phyloP scores from a whole-genome alignment of 371 early-diverging fungal genomes.

The Mortierella sp. region DNA sequence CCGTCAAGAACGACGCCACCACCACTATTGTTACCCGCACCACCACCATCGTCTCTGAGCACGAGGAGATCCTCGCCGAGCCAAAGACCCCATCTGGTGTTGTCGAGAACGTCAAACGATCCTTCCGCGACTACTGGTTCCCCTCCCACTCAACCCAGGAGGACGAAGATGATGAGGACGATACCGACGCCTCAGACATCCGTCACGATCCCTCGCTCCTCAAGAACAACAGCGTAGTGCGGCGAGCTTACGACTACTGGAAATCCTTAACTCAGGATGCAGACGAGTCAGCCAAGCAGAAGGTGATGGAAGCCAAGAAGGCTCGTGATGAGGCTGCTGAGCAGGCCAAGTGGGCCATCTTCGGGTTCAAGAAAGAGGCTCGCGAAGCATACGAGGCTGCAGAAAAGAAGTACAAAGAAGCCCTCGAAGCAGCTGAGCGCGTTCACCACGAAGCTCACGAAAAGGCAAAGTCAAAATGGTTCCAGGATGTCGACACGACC shows the following conservation, averaged over 20 bases:
- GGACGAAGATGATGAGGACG: constrained; percentile 21
- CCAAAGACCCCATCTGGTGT: constrained; percentile 15
- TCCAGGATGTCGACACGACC: constrained; percentile 37
- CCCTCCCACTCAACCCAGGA: constrained; percentile 6
- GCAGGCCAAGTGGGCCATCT: constrained; percentile 25
- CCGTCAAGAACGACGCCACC: constrained; percentile 46
- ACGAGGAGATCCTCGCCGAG: constrained; percentile 28
- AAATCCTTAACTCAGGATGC: constrained; percentile 43
- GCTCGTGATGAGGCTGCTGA: constrained; percentile 47
- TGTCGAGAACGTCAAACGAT: constrained; percentile 28
- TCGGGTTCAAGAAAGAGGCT: constrained; percentile 46
- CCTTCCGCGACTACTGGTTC: constrained; percentile 46
- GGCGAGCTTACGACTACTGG: constrained; percentile 50
- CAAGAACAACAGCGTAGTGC: constrained; percentile 32
- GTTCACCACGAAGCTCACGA: constrained; percentile 47
- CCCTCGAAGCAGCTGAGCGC: constrained; percentile 33
- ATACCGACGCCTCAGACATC: constrained; percentile 8
- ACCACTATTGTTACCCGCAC: constrained; percentile 49
- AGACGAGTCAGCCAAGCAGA: constrained; percentile 37
- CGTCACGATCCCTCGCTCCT: constrained; percentile 20
- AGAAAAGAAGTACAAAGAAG: constrained; percentile 40
- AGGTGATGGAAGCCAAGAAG: constrained; percentile 38
- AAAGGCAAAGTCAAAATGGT: constrained; percentile 49
- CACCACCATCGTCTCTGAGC: constrained; percentile 51
- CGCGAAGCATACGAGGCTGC: constrained; percentile 37